These are phyloP conservation scores for Lentinula guzmanii DNA, from an alignment of 768 basidiomycete species.

Conservation along the genomic window DNA sequence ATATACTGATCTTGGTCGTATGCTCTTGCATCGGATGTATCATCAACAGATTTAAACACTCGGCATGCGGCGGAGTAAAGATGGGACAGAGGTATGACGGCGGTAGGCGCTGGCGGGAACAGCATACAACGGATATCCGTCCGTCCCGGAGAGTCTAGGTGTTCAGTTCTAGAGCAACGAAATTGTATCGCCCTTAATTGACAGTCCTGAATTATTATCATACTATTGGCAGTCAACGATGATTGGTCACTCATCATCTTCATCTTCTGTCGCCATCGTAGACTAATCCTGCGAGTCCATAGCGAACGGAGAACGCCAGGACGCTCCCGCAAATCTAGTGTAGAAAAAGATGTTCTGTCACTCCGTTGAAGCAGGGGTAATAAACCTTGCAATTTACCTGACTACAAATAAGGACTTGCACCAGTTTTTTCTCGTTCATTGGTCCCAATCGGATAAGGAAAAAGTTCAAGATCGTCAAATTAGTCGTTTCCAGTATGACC, in stretches of 20 bases:
- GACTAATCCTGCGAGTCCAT: slow-evolving; percentile 82
- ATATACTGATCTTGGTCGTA: neutral
- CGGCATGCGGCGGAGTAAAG: neutral
- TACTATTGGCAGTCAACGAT: neutral
- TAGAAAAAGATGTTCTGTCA: slow-evolving; percentile 5
- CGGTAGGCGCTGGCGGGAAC: neutral
- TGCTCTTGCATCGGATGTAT: too few relatives aligned
- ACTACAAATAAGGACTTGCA: slow-evolving; percentile 61
- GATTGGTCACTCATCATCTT: slow-evolving; percentile 10
- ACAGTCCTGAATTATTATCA: neutral
- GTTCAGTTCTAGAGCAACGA: neutral
- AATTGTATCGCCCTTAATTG: neutral
- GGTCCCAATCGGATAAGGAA: slow-evolving; percentile 77
- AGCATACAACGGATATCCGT: slow-evolving; percentile 5
- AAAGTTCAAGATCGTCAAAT: slow-evolving; percentile 88
- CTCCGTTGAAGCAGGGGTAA: neutral
- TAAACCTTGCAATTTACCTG: slow-evolving; percentile 46
- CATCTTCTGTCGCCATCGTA: slow-evolving; percentile 90
- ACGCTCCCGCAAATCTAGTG: slow-evolving; percentile 66
- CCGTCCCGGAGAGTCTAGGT: neutral
- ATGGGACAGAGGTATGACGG: neutral
- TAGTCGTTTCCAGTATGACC: slow-evolving; percentile 66
- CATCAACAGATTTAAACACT: neutral
- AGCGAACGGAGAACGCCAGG: slow-evolving; percentile 80
- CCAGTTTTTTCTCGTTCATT: slow-evolving; percentile 79